phyloP scores from a whole-genome alignment of 768 basidiomycete species.

The Leccinum pellstonianum region DNA sequence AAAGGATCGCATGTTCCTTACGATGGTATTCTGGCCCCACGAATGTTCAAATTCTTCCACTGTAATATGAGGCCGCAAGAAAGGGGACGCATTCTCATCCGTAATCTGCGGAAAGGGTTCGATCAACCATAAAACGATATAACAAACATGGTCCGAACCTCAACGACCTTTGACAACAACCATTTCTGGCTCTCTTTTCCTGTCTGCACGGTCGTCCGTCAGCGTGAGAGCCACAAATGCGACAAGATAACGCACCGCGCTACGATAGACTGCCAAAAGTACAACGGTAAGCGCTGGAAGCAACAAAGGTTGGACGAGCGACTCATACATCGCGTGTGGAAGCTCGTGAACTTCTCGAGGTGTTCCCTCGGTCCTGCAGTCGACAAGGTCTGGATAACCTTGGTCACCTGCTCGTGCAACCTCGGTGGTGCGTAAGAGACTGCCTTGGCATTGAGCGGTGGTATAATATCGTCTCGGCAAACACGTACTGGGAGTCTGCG shows the following conservation, averaged over 20 bases:
- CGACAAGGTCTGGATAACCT: conserved; percentile 66
- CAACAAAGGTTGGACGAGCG: conserved; percentile 1
- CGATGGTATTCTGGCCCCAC: conserved; percentile 85
- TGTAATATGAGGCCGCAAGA: conserved; percentile 55
- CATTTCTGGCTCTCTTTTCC: conserved; percentile 77
- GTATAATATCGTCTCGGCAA: background rate
- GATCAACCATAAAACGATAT: conserved; percentile 2
- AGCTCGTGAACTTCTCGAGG: conserved; percentile 65
- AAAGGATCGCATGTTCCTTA: conserved; percentile 32
- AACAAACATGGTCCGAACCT: conserved; percentile 42
- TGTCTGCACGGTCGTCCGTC: conserved; percentile 42
- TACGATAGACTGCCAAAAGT: conserved; percentile 61
- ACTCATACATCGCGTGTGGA: conserved; percentile 67
- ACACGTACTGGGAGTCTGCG: conserved; percentile 40
- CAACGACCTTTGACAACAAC: conserved; percentile 63
- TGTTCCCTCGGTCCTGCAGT: conserved; percentile 63
- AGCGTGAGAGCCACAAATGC: conserved; percentile 11
- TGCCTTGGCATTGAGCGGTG: conserved; percentile 22
- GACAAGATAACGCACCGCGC: conserved; percentile 50
- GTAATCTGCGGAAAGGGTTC: conserved; percentile 52
- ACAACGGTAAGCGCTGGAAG: conserved; percentile 1
- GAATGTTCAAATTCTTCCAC: conserved; percentile 72
- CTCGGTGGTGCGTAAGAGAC: conserved; percentile 59
- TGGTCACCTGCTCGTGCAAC: conserved; percentile 54
- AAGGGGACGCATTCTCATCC: conserved; percentile 52